Evolutionary conservation across 768 basidiomycete species (phyloP), one percentile per base, ranked within the genome.

Genomic region (Coprinopsis strossmayeri): DNA sequence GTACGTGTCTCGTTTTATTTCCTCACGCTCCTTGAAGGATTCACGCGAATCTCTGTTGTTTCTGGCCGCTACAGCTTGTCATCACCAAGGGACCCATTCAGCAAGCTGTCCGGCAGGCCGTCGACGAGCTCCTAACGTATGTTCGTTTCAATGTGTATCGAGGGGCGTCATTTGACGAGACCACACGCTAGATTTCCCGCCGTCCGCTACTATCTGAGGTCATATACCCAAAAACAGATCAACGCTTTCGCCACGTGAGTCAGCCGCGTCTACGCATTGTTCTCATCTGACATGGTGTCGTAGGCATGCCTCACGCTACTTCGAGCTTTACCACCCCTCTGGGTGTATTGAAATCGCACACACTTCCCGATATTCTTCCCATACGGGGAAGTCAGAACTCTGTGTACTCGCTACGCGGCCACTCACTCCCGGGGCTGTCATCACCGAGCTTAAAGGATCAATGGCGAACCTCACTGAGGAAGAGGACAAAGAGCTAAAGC

Each of bases 181-280:
- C n/a, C n/a, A 48, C 55, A 52, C 57, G 51, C 51, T 61, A 91
- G 89, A 51, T 76, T 92, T 46, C 68, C 76, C 50, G 68, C 87
- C 56, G 80, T 92, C 62, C 82, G 82, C 55, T 87, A 84, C 62
- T 90, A 87, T 66, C 75, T 87, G 64, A 80, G 79, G 62, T 67
- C 68, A 56, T 87, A 86, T 65, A 80, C 76, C 57, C 84, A 87
- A 71, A 83, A 87, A 58, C 88, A 92, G 71, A 81, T 90, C 63
- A 91, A 91, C 70, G 88, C 89, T 46, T 92, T 91, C 63, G 83
- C 89, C 69, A 92, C 89, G 89, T 91, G 77, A 68, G 89, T 82
- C n/a, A n/a, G n/a, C n/a, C n/a, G n/a, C n/a, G n/a, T n/a, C 57
- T 47, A 53, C 53, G 45, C 50, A 61, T 55, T 58, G 54, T 53